These are phyloP conservation scores for Talaromyces rugulosus DNA, from an alignment of 2,329 filamentous ascomycete species.

Conservation along the genomic window DNA sequence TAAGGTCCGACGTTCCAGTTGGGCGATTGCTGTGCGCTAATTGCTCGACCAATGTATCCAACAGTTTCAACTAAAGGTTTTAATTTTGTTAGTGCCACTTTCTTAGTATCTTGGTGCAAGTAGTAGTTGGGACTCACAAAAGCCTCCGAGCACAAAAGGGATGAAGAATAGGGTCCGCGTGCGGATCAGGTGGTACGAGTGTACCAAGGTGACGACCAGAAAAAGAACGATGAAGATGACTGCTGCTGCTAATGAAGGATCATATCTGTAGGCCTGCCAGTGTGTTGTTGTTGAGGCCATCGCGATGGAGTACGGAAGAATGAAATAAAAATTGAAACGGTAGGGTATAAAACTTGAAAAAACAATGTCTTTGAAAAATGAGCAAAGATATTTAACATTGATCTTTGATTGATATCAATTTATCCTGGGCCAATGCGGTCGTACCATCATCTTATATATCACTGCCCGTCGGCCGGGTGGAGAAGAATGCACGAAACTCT, in stretches of 20 bases:
- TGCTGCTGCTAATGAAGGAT: not conserved
- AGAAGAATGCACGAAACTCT: not conserved
- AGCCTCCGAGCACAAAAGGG: constrained; percentile 26
- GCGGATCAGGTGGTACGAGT: not conserved
- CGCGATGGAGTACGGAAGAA: not conserved
- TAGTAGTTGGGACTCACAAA: constrained; percentile 22
- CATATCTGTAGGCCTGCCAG: not conserved
- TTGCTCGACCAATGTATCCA: not conserved
- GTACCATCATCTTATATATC: not conserved
- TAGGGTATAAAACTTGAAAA: not conserved
- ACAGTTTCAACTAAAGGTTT: not conserved
- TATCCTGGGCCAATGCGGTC: not conserved
- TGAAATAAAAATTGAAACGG: not conserved
- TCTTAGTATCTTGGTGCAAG: not conserved
- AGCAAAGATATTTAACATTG: not conserved
- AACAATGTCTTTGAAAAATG: not conserved
- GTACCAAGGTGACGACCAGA: not conserved
- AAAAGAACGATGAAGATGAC: constrained; percentile 3
- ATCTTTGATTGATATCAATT: not conserved
- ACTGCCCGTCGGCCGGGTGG: not conserved
- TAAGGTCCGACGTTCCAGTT: constrained; percentile 15
- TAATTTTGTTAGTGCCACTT: not conserved
- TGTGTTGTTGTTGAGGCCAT: not conserved
- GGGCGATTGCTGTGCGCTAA: not conserved
- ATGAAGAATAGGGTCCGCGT: constrained; percentile 28